Base-by-base conservation (phyloP, 768 basidiomycete genomes). In the Leccinum truebloodii region DNA sequence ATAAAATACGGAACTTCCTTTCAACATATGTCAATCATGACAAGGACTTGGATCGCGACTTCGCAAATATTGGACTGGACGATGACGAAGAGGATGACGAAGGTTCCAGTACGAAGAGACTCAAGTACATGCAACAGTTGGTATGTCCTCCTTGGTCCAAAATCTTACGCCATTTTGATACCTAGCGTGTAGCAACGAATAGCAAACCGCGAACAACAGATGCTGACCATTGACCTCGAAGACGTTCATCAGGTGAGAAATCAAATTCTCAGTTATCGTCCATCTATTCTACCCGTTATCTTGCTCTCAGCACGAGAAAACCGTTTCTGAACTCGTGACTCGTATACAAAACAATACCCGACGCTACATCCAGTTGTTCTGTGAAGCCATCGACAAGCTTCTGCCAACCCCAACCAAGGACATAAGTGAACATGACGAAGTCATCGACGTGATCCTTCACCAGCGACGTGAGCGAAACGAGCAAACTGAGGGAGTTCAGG, bases 361-460 rank as follows among this genome's bases (percentile, higher is more conserved):
- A 64, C 93, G 96, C 68, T 99, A 98, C 76, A 83, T 93, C 63
- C 81, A 81, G 63, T 80, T 99, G 22, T 98, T 98, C 79, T 86
- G 87, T 65, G 89, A 94, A 69, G 94, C 91, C 51, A 84, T 98
- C 57, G 97, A 99, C 80, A 84, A 85, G 63, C 81, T 96, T 57
- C 87, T 98, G 83, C 95, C 95, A 16, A 78, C 80, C 39, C 92
- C 95, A 13, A 95, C 91, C 9, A 90, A 88, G 71, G 95, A 97
- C 67, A 91, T 98, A 61, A 89, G 86, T 59, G 88, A 93, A 63
- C 85, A 94, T 44, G 91, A 94, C 63, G 97, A 99, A 73, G 95
- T 98, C 53, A 91, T 98, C 44, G 97, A 99, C 74, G 88, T 98
- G 5, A 97, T 99, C 60, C 82, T 98, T 63, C 94, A 95, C 72